Evolutionary conservation across 2,329 filamentous ascomycete genomes (phyloP).

Genomic region (Ophiostoma piceae): DNA sequence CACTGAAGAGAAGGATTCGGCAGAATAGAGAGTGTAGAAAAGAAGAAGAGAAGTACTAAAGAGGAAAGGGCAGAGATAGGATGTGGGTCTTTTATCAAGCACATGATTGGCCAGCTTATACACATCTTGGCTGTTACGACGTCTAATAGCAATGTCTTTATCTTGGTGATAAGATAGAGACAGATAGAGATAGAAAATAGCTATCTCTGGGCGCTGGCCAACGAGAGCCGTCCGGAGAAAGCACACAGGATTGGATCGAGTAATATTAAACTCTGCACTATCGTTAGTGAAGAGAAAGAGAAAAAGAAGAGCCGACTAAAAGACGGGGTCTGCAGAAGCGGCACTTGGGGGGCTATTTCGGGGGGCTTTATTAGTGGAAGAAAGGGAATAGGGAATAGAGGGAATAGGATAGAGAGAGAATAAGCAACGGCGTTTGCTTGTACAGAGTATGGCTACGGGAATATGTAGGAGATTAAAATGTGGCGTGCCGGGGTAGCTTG

Average conservation of each 20-base stretch:
- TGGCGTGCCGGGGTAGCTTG: not conserved
- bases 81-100: not conserved
- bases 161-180: not conserved
- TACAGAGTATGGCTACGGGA: not conserved
- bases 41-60: not conserved
- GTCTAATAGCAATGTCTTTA: not conserved
- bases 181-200: not conserved
- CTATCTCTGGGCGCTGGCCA: constrained; percentile 11
- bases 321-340: constrained; percentile 10
- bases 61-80: not conserved
- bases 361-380: not conserved
- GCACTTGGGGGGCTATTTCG: not conserved
- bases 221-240: constrained; percentile 4
- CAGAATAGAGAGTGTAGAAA: not conserved
- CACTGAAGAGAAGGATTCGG: not conserved
- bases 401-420: no score
- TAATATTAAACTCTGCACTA: not conserved
- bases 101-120: not conserved
- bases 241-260: not conserved
- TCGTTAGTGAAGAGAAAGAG: no score
- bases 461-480: not conserved
- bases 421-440: not conserved
- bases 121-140: not conserved
- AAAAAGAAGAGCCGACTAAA: not conserved
- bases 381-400: not conserved